Base-by-base conservation (phyloP, 2,329 filamentous ascomycete genomes). In the Neocatenulostroma microsporum region DNA sequence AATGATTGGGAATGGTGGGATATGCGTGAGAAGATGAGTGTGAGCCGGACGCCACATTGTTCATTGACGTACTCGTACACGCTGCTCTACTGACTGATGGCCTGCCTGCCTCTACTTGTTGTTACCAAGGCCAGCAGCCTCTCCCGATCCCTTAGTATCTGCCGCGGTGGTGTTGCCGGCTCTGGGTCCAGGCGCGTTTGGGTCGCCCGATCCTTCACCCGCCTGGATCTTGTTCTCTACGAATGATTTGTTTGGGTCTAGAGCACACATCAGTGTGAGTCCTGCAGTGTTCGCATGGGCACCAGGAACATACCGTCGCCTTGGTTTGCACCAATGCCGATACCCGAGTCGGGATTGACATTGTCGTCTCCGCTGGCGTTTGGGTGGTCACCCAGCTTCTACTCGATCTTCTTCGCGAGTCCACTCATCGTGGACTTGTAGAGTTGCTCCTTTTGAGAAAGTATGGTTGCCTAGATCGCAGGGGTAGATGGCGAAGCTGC, bases 321-420 rank as follows among this genome's bases (percentile, higher is more conserved):
- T 10, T 35, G 24, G 27, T 40, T 40, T 4, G 27, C 26, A 11
- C 31, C 37, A n/a, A 24, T 17, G 19, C 37, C 37, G 10, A 14
- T 21, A 19, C 37, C 37, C 4, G 31, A 36, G 14, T 14, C 23
- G 4, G 37, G 37, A n/a, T 30, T 20, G 2, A 36, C 26, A 21
- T 19, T 20, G 14, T 24, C 18, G 21, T 40, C 25, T 17, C 17
- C 5, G 17, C 20, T 30, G 20, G 27, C 37, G 27, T 40, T 40
- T 3, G 24, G 25, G 18, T 40, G 37, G 32, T 40, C 37, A n/a
- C 37, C 37, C 11, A 40, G 37, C 19, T 40, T 40, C 19, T 25
- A 13, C 18, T 40, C 37, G 21, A 40, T 27, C 13, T 32, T 40
- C n/a, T 36, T 30, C n/a, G 27, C 30, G 32, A 40, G 19, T 14